Percentiles rank a stretch among this genome's conserved stretches.
phyloP scores from a whole-genome alignment of 257 asterid genomes.

The Cruciata laevipes region DNA sequence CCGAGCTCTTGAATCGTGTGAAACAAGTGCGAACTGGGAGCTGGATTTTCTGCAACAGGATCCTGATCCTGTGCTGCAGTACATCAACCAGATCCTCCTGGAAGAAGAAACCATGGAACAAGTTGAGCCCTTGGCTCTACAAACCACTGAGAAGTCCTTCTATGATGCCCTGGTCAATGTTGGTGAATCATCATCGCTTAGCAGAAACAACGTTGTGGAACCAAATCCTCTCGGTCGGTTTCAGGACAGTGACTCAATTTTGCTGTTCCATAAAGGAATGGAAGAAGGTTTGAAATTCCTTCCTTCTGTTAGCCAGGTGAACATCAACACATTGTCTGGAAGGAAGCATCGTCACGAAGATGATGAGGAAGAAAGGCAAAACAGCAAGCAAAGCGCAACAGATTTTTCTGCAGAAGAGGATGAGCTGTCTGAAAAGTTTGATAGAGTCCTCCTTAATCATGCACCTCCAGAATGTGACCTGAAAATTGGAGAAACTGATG shows the following conservation, averaged over 20 bases:
- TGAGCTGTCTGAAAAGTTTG: conserved; percentile 3
- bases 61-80: conserved; percentile 33
- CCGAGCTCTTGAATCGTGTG: conserved; percentile 1
- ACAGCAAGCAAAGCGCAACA: conserved; percentile 46
- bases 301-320: neutral
- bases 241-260: too few relatives aligned
- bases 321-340: conserved; percentile 18
- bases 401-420: conserved; percentile 53
- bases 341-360: conserved; percentile 60
- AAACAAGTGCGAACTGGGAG: neutral
- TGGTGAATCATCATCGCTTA: neutral
- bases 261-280: neutral
- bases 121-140: conserved; percentile 42
- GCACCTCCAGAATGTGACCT: neutral
- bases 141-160: conserved; percentile 69
- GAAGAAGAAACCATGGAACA: conserved; percentile 67
- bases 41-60: conserved; percentile 3
- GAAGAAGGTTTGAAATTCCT: neutral
- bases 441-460: conserved; percentile 6
- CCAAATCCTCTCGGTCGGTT: too few relatives aligned
- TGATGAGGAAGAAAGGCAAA: conserved; percentile 32
- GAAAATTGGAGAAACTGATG: neutral
- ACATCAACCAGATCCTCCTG: conserved; percentile 56
- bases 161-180: conserved; percentile 30
- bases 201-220: neutral